Conservation (phyloP, 192 early-diverging fungal genomes). For the Dimargaris cristalligena region DNA sequence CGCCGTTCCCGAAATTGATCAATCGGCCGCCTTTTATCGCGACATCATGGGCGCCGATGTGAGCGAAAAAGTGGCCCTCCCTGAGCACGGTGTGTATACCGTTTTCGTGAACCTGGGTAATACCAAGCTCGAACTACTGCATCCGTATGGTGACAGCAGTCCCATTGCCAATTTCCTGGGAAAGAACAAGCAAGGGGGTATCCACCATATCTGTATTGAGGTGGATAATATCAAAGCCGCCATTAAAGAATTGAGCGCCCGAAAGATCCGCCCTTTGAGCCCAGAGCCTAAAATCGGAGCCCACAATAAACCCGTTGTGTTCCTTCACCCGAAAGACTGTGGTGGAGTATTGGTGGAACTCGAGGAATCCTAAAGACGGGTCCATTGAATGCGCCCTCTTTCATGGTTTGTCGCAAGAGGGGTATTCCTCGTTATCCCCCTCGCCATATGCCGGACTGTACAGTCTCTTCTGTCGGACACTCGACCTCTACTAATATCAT, state of each 20-base stretch:
- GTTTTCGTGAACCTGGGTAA: conserved; percentile 74
- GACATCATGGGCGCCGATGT: conserved; percentile 52
- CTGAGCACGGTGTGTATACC: conserved; percentile 73
- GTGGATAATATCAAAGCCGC: conserved; percentile 51
- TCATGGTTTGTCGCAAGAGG: too few relatives aligned
- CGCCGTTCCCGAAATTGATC: conserved; percentile 57
- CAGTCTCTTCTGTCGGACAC: too few relatives aligned
- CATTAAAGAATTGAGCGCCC: conserved; percentile 40
- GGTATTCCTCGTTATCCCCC: too few relatives aligned
- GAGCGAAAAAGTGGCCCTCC: conserved; percentile 47
- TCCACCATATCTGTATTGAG: conserved; percentile 73
- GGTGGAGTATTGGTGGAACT: conserved; percentile 65
- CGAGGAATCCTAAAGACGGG: conserved; percentile 30
- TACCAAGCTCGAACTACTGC: conserved; percentile 71
- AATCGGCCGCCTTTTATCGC: conserved; percentile 48
- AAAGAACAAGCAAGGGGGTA: conserved; percentile 64
- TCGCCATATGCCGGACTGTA: too few relatives aligned
- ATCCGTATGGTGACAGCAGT: conserved; percentile 53
- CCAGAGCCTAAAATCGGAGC: conserved; percentile 68
- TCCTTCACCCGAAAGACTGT: conserved; percentile 70
- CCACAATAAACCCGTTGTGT: conserved; percentile 60
- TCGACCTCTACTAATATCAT: too few relatives aligned
- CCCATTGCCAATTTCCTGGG: conserved; percentile 63
- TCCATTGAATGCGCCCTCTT: too few relatives aligned
- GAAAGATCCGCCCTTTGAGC: conserved; percentile 44